phyloP scores from a whole-genome alignment of 192 early-diverging fungal species.

The Rhizophagus clarus region DNA sequence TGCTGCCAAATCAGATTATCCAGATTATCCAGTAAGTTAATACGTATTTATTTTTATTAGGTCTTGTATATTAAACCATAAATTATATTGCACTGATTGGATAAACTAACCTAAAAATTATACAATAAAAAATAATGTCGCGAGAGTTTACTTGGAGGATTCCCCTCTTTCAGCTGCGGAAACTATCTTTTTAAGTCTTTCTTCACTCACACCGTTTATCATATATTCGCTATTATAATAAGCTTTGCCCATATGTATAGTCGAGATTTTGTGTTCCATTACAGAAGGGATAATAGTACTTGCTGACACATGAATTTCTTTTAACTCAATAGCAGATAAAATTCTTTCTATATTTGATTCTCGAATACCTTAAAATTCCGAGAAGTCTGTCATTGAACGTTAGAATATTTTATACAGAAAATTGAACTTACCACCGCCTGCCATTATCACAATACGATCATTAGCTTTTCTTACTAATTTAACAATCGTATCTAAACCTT shows the following conservation, averaged over 20 bases:
- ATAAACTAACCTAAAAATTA: no score
- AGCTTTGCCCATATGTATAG: slow-evolving; percentile 44
- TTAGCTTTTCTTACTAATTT: slow-evolving; percentile 45
- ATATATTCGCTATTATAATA: slow-evolving; percentile 39
- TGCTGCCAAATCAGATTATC: no score
- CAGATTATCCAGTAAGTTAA: no score
- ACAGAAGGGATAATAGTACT: slow-evolving; percentile 37
- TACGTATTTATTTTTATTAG: no score
- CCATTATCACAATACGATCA: slow-evolving; percentile 56
- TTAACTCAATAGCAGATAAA: slow-evolving; percentile 37
- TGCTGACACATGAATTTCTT: slow-evolving; percentile 62
- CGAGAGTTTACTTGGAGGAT: not conserved
- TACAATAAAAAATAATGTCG: no score
- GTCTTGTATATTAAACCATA: no score
- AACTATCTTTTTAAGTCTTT: slow-evolving; percentile 39
- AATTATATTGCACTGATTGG: no score
- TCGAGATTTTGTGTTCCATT: slow-evolving; percentile 42
- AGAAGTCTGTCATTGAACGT: not conserved
- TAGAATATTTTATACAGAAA: not conserved
- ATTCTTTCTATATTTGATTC: slow-evolving; percentile 53
- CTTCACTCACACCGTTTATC: slow-evolving; percentile 34
- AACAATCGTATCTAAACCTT: slow-evolving; percentile 54
- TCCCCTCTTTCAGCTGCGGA: not conserved
- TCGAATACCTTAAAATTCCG: slow-evolving; percentile 43
- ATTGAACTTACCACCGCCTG: slow-evolving; percentile 56